phyloP scores from a whole-genome alignment of 106 monocot genomes.

The Chionographis japonica region DNA sequence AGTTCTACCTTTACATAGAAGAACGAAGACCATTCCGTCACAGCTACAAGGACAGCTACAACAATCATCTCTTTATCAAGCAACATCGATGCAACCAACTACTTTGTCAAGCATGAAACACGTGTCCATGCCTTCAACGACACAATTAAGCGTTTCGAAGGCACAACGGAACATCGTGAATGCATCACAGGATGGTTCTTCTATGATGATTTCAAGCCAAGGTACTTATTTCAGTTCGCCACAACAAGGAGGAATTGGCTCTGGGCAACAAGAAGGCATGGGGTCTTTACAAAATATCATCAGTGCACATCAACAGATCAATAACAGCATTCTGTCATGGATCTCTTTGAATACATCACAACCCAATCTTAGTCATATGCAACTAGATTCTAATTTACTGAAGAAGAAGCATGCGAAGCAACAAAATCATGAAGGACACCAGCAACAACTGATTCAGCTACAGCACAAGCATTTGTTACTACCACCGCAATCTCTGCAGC shows the following conservation, averaged over 20 bases:
- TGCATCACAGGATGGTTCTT: conserved; percentile 15
- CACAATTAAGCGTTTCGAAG: conserved; percentile 5
- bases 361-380: conserved; percentile 4
- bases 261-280: conserved; percentile 8
- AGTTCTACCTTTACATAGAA: conserved; percentile 17
- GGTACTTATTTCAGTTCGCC: conserved; percentile 13
- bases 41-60: conserved; percentile 27
- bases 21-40: neutral
- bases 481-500: too few relatives aligned
- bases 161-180: conserved; percentile 19
- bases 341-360: conserved; percentile 14
- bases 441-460: conserved; percentile 5
- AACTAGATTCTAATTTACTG: conserved; percentile 11
- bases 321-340: conserved; percentile 1
- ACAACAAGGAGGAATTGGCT: conserved; percentile 16
- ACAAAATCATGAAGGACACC: neutral
- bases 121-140: conserved; percentile 20
- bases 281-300: conserved; percentile 14
- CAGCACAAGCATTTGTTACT: conserved; percentile 11
- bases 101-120: conserved; percentile 9
- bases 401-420: conserved; percentile 13
- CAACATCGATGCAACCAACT: conserved; percentile 18
- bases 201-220: conserved; percentile 13
- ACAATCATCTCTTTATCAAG: conserved; percentile 4
- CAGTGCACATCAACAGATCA: conserved; percentile 6